Conservation (phyloP, 805 yeast genomes). For the Candida krabiensis region DNA sequence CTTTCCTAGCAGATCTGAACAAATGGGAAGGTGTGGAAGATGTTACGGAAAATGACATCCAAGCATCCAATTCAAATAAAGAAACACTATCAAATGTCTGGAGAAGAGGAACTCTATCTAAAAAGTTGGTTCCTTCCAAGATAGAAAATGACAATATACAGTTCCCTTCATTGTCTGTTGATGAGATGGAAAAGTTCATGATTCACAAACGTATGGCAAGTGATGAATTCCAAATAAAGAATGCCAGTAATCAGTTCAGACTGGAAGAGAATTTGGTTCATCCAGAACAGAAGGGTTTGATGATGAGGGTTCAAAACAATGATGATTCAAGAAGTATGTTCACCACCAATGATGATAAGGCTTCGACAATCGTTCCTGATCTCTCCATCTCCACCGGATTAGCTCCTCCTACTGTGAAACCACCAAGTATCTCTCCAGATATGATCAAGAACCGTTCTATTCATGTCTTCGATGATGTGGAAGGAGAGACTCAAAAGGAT, state of each 20-base stretch:
- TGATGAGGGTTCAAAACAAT: slow-evolving; percentile 16
- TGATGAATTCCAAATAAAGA: slow-evolving; percentile 31
- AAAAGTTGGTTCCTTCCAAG: slow-evolving; percentile 13
- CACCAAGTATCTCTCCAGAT: background rate
- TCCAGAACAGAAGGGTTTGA: slow-evolving; percentile 26
- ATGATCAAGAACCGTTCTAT: background rate
- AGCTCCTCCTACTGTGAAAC: background rate
- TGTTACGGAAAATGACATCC: slow-evolving; percentile 5
- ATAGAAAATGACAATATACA: slow-evolving; percentile 12
- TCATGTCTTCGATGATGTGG: background rate
- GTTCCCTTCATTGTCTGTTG: slow-evolving; percentile 23
- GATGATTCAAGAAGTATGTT: slow-evolving; percentile 12
- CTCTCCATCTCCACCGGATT: slow-evolving; percentile 29
- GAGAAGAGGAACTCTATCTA: slow-evolving; percentile 29
- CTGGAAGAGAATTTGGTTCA: slow-evolving; percentile 14
- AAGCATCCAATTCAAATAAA: slow-evolving; percentile 11
- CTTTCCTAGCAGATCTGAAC: slow-evolving; percentile 42
- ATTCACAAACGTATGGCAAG: slow-evolving; percentile 31
- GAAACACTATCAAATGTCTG: slow-evolving; percentile 27
- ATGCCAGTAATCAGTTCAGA: slow-evolving; percentile 22
- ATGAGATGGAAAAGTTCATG: slow-evolving; percentile 31
- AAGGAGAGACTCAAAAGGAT: background rate
- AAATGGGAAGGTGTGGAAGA: slow-evolving; percentile 31
- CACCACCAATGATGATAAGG: slow-evolving; percentile 17
- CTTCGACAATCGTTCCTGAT: slow-evolving; percentile 27